Evolutionary conservation across 2,329 filamentous ascomycete species (phyloP).

Genomic region (Pleurostoma richardsiae): DNA sequence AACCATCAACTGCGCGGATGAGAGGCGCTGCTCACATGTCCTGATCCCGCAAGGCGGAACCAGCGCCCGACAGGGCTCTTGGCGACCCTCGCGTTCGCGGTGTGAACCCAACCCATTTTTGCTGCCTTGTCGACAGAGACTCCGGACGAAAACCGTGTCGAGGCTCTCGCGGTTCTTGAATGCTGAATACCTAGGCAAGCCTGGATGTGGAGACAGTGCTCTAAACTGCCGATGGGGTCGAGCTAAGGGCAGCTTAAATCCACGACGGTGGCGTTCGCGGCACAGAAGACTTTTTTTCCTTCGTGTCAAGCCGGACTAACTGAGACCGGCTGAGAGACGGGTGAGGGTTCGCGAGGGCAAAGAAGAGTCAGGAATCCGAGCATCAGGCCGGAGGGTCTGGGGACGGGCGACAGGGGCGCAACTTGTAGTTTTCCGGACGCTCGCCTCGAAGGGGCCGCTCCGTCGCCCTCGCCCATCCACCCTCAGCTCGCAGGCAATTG

Average conservation of each 20-base stretch:
- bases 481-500: not conserved
- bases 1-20: conserved; percentile 1
- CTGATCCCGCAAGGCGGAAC: conserved; percentile 77
- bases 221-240: not conserved
- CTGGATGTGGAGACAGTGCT: not conserved
- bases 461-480: not conserved
- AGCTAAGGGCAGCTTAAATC: not conserved
- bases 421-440: not conserved
- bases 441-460: not conserved
- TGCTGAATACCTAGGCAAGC: not conserved
- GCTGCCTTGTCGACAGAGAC: not conserved
- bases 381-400: not conserved
- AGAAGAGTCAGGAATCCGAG: not conserved
- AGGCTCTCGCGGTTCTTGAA: too few species aligned
- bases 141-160: not conserved
- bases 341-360: not conserved
- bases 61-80: conserved; percentile 61
- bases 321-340: not conserved
- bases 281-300: not conserved
- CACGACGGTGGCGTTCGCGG: not conserved
- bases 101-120: conserved; percentile 44
- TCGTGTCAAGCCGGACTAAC: not conserved
- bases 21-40: conserved; percentile 58
- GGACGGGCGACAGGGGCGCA: not conserved
- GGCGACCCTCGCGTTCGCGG: conserved; percentile 54